phyloP scores from a whole-genome alignment of 306 rosid genomes.

The Inga leiocalycina region DNA sequence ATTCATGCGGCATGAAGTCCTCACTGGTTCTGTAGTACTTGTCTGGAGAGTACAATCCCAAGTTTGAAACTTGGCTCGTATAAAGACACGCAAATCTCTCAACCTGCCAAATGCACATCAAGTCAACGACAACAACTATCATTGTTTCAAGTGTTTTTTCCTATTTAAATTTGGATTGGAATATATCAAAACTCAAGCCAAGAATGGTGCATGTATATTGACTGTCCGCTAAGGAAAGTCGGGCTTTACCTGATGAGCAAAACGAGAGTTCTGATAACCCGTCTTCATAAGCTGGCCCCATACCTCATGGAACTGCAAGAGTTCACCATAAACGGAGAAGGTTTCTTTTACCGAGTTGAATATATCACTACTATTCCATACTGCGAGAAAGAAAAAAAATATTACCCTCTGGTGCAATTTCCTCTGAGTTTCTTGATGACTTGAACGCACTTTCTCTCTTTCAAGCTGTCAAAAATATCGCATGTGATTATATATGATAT shows the following conservation, averaged over 20 bases:
- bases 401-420: slow-evolving; percentile 76
- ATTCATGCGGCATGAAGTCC: slow-evolving; percentile 97
- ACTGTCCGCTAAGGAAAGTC: background rate
- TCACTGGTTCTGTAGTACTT: slow-evolving; percentile 96
- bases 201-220: slow-evolving; percentile 6
- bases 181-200: background rate
- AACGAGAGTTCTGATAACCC: slow-evolving; percentile 96
- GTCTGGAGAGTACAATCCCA: slow-evolving; percentile 84
- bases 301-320: slow-evolving; percentile 73
- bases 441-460: slow-evolving; percentile 63
- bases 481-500: slow-evolving; percentile 24
- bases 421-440: slow-evolving; percentile 75
- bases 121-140: background rate
- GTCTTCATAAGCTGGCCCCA: slow-evolving; percentile 99
- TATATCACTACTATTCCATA: background rate
- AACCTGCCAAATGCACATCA: slow-evolving; percentile 53
- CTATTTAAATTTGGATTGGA: background rate
- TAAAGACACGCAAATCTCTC: slow-evolving; percentile 98
- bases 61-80: slow-evolving; percentile 91
- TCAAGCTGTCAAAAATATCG: slow-evolving; percentile 51
- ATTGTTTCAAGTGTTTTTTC: too few relatives aligned
- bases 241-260: slow-evolving; percentile 90
- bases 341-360: background rate
- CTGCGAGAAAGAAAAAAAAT: background rate
- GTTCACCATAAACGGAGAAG: slow-evolving; percentile 30